phyloP scores from a whole-genome alignment of 164 flowering plant species.

The Pachysandra terminalis region DNA sequence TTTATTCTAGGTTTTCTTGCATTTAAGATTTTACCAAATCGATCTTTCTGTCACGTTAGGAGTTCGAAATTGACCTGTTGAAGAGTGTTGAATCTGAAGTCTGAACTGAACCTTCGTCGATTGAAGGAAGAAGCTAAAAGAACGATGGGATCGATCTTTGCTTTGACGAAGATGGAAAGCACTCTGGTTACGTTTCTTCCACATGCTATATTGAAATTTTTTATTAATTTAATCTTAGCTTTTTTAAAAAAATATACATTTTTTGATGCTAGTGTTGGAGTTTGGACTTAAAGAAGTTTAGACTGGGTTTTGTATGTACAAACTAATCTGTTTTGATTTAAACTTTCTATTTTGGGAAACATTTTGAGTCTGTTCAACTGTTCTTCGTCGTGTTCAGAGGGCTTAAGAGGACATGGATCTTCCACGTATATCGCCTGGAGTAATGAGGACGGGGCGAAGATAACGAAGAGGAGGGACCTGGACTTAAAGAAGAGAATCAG shows the following conservation, averaged over 20 bases:
- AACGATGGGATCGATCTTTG: too few species aligned
- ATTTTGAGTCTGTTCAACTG: not conserved
- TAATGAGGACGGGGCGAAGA: constrained; percentile 23
- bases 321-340: not conserved
- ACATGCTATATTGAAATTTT: too few species aligned
- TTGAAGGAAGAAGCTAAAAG: too few species aligned
- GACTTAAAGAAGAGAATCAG: not conserved
- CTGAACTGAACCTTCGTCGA: too few species aligned
- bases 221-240: too few species aligned
- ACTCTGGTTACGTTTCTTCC: too few species aligned
- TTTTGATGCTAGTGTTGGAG: not conserved
- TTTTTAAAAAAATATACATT: too few species aligned
- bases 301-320: not conserved
- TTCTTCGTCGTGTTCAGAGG: not conserved
- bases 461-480: constrained; percentile 17
- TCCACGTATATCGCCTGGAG: constrained; percentile 40
- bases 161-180: too few species aligned
- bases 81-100: too few species aligned
- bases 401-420: constrained; percentile 26
- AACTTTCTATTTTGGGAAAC: not conserved
- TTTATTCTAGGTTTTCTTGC: not conserved
- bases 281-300: not conserved
- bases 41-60: too few species aligned
- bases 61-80: too few species aligned
- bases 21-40: too few species aligned